Evolutionary conservation across 805 yeast species (phyloP).

Genomic region (Saccharomycopsis javanensis): DNA sequence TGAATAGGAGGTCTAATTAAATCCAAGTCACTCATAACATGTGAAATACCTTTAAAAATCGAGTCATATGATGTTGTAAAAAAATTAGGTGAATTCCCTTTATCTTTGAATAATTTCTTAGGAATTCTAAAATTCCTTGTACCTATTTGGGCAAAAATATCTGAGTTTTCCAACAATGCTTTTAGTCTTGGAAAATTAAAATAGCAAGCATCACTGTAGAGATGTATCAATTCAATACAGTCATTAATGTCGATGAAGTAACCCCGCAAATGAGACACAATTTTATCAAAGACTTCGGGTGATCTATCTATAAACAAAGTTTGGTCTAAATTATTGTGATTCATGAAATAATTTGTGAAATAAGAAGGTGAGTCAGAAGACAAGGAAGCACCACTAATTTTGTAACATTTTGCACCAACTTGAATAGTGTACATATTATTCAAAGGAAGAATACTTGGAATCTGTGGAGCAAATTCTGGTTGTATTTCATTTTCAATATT

Average conservation of each 20-base stretch:
- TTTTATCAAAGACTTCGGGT: constrained; percentile 55
- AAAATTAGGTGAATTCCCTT: constrained; percentile 73
- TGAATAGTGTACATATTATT: constrained; percentile 60
- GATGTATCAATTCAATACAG: constrained; percentile 50
- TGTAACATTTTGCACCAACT: constrained; percentile 54
- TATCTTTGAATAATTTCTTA: constrained; percentile 38
- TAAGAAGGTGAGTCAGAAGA: constrained; percentile 84
- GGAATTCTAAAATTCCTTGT: constrained; percentile 50
- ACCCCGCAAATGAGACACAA: constrained; percentile 71
- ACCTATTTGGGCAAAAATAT: constrained; percentile 49
- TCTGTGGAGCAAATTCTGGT: constrained; percentile 21
- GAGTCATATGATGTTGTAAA: constrained; percentile 55
- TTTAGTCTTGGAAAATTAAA: constrained; percentile 54
- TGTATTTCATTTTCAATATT: constrained; percentile 2
- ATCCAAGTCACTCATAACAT: constrained; percentile 29
- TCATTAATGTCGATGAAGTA: constrained; percentile 53
- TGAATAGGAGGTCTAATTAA: constrained; percentile 73
- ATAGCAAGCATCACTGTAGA: constrained; percentile 64
- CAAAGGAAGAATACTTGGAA: constrained; percentile 53
- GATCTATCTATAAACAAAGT: constrained; percentile 64
- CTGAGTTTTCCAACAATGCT: constrained; percentile 39
- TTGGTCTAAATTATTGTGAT: constrained; percentile 19
- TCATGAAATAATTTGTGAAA: constrained; percentile 60
- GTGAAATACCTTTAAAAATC: constrained; percentile 41
- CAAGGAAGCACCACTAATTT: constrained; percentile 66